Conservation (phyloP, 208 protist species). For the Leishmania tropica region DNA sequence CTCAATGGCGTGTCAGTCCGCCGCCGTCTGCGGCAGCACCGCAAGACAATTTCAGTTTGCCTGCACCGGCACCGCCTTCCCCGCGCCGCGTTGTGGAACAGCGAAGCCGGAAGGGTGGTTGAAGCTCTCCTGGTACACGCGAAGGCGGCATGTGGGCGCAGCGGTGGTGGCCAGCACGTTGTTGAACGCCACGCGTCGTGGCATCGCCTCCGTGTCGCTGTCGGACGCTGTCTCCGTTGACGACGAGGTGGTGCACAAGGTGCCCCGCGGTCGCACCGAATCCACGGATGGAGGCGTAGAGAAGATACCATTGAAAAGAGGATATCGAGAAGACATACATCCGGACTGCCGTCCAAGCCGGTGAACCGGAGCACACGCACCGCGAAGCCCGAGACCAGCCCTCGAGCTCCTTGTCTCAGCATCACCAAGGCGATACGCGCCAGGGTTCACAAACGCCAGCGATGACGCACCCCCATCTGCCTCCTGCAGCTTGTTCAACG, state of each 20-base stretch:
- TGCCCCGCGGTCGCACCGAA: background rate
- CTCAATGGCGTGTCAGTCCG: conserved; percentile 6
- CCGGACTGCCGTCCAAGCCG: background rate
- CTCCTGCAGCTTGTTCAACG: background rate
- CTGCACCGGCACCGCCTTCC: conserved; percentile 11
- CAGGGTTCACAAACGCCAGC: background rate
- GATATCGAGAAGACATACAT: background rate
- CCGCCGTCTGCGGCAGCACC: conserved; percentile 6
- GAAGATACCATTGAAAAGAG: background rate
- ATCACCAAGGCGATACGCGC: background rate
- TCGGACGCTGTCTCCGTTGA: background rate
- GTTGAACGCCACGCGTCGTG: background rate
- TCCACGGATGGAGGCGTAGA: background rate
- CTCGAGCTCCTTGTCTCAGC: background rate
- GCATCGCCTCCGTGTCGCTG: background rate
- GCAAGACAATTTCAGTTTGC: conserved; percentile 8
- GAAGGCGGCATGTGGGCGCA: conserved; percentile 4
- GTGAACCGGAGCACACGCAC: background rate
- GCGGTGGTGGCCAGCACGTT: background rate
- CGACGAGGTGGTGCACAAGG: background rate
- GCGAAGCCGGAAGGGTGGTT: conserved; percentile 24
- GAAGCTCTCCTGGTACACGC: conserved; percentile 12
- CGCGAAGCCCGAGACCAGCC: background rate
- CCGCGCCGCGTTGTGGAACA: conserved; percentile 20
- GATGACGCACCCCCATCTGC: background rate